These are phyloP conservation scores for Euclidium syriacum DNA, from an alignment of 345 rosid species.

Conservation along the genomic window DNA sequence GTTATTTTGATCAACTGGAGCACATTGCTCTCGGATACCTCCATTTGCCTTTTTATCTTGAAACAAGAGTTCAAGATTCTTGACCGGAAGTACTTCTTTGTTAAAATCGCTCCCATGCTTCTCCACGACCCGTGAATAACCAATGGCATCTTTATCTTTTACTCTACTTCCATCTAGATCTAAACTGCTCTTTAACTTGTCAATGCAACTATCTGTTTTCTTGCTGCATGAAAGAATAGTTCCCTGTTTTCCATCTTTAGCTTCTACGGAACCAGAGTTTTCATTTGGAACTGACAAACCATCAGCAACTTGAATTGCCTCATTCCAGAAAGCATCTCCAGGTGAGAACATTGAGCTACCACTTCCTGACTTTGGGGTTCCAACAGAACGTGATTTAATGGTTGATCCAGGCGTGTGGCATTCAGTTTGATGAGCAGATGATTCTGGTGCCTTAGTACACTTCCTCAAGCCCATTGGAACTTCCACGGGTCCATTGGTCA, in stretches of 20 bases:
- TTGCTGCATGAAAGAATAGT: slow-evolving; percentile 21
- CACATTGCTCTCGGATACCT: slow-evolving; percentile 16
- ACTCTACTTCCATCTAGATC: slow-evolving; percentile 42
- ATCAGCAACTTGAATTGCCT: slow-evolving; percentile 91
- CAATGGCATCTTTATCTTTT: slow-evolving; percentile 25
- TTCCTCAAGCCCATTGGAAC: slow-evolving; percentile 56
- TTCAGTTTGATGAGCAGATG: slow-evolving; percentile 32
- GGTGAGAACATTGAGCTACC: slow-evolving; percentile 94
- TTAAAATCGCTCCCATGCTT: slow-evolving; percentile 35
- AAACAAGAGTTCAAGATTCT: slow-evolving; percentile 67
- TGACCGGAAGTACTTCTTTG: slow-evolving; percentile 56
- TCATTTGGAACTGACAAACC: slow-evolving; percentile 48
- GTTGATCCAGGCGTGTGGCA: slow-evolving; percentile 66
- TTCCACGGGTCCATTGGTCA: slow-evolving; percentile 21
- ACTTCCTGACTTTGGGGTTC: slow-evolving; percentile 65
- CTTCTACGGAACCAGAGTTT: slow-evolving; percentile 29
- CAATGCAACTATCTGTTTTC: slow-evolving; percentile 30
- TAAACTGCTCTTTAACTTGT: slow-evolving; percentile 32
- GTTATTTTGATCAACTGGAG: slow-evolving; percentile 23
- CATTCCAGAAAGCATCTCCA: slow-evolving; percentile 97
- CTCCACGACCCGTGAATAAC: slow-evolving; percentile 37
- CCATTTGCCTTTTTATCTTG: slow-evolving; percentile 54
- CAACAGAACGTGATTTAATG: slow-evolving; percentile 34
- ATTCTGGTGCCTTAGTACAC: slow-evolving; percentile 42
- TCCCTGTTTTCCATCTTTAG: slow-evolving; percentile 11